A percentile compares a stretch with the other conserved stretches of the same genome.
Conservation (phyloP, 2,329 filamentous ascomycete species). For the Geosmithia morbida region DNA sequence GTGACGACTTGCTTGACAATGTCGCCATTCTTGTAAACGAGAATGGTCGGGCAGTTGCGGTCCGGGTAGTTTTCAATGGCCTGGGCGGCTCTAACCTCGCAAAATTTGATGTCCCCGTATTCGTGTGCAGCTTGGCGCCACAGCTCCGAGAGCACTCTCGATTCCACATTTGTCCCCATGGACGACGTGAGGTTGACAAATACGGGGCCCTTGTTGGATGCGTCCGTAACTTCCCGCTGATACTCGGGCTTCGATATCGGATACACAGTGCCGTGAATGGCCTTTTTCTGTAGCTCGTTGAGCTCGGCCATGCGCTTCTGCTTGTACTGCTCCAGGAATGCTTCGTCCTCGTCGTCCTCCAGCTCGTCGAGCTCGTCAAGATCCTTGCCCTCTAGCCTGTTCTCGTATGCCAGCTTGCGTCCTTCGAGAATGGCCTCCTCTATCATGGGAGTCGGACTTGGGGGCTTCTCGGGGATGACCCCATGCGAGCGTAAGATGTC, state of each 20-base stretch:
- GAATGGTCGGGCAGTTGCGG: conserved; percentile 81
- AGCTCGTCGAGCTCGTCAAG: conserved; percentile 86
- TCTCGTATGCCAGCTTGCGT: conserved; percentile 73
- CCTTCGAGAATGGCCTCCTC: conserved; percentile 86
- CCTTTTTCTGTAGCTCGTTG: conserved; percentile 56
- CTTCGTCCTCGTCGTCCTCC: conserved; percentile 91
- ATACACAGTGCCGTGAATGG: conserved; percentile 80
- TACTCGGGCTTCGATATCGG: conserved; percentile 93
- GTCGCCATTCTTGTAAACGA: conserved; percentile 86
- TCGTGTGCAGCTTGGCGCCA: conserved; percentile 75
- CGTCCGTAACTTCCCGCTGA: conserved; percentile 78
- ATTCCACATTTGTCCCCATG: conserved; percentile 70
- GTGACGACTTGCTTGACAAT: conserved; percentile 91
- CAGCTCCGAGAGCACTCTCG: conserved; percentile 65
- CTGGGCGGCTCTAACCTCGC: conserved; percentile 80
- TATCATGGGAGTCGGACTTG: conserved; percentile 89
- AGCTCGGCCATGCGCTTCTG: conserved; percentile 81
- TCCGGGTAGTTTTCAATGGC: conserved; percentile 97
- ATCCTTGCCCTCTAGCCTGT: conserved; percentile 85
- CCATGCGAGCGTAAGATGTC: conserved; percentile 96
- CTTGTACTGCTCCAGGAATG: conserved; percentile 75
- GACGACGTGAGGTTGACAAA: conserved; percentile 74
- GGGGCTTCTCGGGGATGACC: conserved; percentile 93
- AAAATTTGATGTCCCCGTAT: conserved; percentile 94
- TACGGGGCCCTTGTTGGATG: conserved; percentile 53